Conservation (phyloP, 257 asterid genomes). For the Scutellaria minor region DNA sequence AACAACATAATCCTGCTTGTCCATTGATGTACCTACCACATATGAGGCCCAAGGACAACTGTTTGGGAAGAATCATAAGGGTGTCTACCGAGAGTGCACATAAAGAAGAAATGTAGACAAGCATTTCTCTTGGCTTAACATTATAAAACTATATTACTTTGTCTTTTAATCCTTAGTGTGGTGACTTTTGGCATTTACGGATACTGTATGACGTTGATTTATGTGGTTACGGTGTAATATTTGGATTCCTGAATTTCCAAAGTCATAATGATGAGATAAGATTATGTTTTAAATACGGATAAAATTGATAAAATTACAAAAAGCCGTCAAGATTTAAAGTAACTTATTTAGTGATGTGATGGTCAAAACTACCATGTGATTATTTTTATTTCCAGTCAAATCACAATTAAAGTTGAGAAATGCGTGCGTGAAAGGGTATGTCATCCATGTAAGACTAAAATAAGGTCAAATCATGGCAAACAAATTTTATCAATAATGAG, state of each 20-base stretch:
- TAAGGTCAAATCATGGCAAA: background rate
- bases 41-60: conserved; percentile 78
- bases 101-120: background rate
- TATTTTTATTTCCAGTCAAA: conserved; percentile 23
- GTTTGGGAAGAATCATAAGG: conserved; percentile 61
- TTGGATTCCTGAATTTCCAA: background rate
- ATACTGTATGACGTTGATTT: too few relatives aligned
- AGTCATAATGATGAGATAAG: conserved; percentile 19
- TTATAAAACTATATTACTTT: too few relatives aligned
- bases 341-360: conserved; percentile 13
- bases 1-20: conserved; percentile 51
- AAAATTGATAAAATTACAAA: background rate
- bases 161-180: too few relatives aligned
- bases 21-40: conserved; percentile 76
- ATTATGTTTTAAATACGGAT: background rate
- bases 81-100: conserved; percentile 27
- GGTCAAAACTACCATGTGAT: conserved; percentile 16
- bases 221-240: too few relatives aligned
- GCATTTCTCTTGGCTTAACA: background rate
- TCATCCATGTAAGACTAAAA: conserved; percentile 24
- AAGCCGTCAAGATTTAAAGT: background rate
- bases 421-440: conserved; percentile 9
- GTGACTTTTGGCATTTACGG: too few relatives aligned
- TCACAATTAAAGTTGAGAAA: background rate
- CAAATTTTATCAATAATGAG: too few relatives aligned